A percentile compares a stretch with the other conserved stretches of the same genome.
Conservation (phyloP, 2,329 filamentous ascomycete genomes). For the Fusarium sambucinum region DNA sequence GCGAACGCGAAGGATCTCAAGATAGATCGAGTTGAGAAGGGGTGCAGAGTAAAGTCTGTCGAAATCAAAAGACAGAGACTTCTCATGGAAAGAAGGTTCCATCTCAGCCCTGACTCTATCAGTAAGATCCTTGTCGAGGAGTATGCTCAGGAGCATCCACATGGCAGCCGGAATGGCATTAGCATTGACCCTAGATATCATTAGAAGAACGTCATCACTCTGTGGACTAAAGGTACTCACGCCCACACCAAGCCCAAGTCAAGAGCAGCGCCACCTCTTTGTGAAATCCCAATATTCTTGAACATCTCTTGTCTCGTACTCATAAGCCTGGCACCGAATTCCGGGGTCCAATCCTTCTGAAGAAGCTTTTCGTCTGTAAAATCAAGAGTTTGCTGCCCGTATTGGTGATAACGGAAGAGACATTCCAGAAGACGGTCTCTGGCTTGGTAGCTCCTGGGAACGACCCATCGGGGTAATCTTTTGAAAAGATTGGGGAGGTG, state of each 20-base stretch:
- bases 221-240: conserved; percentile 4
- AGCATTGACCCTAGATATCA: conserved; percentile 5
- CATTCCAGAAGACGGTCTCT: conserved; percentile 29
- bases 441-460: conserved; percentile 30
- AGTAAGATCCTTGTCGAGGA: conserved; percentile 22
- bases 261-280: conserved; percentile 31
- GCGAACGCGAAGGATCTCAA: conserved; percentile 51
- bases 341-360: conserved; percentile 38
- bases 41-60: conserved; percentile 40
- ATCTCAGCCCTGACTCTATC: conserved; percentile 35
- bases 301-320: conserved; percentile 42
- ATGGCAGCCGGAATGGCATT: conserved; percentile 42
- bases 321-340: conserved; percentile 47
- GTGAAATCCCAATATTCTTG: conserved; percentile 20
- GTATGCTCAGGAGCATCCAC: conserved; percentile 39
- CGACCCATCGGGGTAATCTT: conserved; percentile 32
- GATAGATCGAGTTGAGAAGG: conserved; percentile 53
- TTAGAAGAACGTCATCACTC: neutral
- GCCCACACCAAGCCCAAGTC: conserved; percentile 44
- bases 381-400: conserved; percentile 15
- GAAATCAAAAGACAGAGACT: conserved; percentile 30
- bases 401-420: conserved; percentile 29
- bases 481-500: conserved; percentile 37
- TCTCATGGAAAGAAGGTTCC: conserved; percentile 4
- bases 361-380: conserved; percentile 9